phyloP scores from a whole-genome alignment of 495 filamentous ascomycete species.

The Penicillium fimorum region DNA sequence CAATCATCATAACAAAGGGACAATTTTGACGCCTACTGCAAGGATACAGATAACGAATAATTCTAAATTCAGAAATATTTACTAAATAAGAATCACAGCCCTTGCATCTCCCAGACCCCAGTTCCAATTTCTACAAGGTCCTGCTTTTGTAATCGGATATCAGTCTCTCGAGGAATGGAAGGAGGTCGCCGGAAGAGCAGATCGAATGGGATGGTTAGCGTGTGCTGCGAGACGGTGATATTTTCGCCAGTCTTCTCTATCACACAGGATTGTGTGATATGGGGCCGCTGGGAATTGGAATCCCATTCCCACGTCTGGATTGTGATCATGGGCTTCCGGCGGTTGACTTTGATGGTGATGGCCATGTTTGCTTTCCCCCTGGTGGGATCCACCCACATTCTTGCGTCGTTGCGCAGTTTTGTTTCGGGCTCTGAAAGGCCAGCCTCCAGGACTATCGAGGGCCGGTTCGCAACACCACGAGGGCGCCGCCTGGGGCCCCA shows the following conservation, averaged over 20 bases:
- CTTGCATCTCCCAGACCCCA: conserved; percentile 1
- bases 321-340: not conserved
- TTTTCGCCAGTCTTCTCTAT: not conserved
- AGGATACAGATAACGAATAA: too few relatives aligned
- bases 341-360: not conserved
- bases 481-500: not conserved
- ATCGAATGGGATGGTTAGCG: not conserved
- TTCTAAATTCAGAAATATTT: too few relatives aligned
- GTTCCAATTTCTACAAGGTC: not conserved
- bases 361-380: not conserved
- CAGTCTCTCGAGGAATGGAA: not conserved
- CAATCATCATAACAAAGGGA: too few relatives aligned
- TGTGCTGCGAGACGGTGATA: not conserved
- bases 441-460: not conserved
- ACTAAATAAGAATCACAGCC: not conserved
- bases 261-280: not conserved
- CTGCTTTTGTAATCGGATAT: conserved; percentile 1
- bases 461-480: not conserved
- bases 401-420: not conserved
- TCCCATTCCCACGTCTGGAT: not conserved
- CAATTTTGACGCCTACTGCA: too few relatives aligned
- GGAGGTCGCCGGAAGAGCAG: not conserved
- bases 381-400: not conserved
- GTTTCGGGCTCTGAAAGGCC: not conserved
- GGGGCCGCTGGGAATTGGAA: not conserved